Evolutionary conservation across 305 asterid species (phyloP).

Genomic region (Salvia sclarea): DNA sequence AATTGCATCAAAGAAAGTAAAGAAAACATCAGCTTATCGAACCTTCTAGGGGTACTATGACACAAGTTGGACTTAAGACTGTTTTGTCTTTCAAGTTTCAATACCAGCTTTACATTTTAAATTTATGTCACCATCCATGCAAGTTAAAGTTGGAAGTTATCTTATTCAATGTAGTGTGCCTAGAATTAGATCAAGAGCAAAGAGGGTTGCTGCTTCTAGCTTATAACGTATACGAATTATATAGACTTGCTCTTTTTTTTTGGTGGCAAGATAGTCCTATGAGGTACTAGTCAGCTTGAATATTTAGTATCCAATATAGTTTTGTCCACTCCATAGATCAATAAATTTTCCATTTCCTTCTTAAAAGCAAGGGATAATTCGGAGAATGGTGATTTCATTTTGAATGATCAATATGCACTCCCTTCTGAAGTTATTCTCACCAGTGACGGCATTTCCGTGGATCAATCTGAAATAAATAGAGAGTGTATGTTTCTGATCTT

Average conservation of each 20-base stretch:
- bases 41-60: background rate
- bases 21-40: background rate
- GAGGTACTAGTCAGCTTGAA: background rate
- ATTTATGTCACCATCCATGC: background rate
- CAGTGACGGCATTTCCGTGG: conserved; percentile 36
- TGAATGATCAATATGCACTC: conserved; percentile 38
- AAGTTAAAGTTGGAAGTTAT: conserved; percentile 9
- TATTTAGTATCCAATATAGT: conserved; percentile 19
- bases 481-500: conserved; percentile 51
- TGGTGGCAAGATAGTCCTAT: background rate
- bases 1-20: conserved; percentile 4
- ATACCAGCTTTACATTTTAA: background rate
- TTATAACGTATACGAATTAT: background rate
- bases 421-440: conserved; percentile 44
- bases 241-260: conserved; percentile 5
- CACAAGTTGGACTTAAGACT: background rate
- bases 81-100: conserved; percentile 11
- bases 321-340: background rate
- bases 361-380: conserved; percentile 44
- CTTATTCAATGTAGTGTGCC: conserved; percentile 14
- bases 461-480: conserved; percentile 42
- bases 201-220: background rate
- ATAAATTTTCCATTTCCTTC: conserved; percentile 28
- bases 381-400: conserved; percentile 40
- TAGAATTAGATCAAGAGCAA: background rate